A percentile compares a stretch with the other conserved stretches of the same genome.
phyloP scores from a whole-genome alignment of 148 eudicot species.

The Persicaria maculosa region DNA sequence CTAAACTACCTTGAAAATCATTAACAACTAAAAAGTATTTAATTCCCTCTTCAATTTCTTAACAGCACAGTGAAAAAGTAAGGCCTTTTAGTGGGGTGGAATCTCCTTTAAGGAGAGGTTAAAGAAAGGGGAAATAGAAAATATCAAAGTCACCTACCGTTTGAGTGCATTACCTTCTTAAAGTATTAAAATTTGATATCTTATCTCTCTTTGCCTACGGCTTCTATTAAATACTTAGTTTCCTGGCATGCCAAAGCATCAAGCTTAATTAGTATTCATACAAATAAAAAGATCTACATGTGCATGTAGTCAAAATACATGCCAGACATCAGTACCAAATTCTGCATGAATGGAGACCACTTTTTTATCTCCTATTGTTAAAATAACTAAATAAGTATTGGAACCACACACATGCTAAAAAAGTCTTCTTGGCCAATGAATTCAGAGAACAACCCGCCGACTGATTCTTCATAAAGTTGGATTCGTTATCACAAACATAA shows the following conservation, averaged over 20 bases:
- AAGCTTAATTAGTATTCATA: background rate
- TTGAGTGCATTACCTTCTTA: slow-evolving; percentile 1
- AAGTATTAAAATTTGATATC: background rate
- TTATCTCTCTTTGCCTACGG: slow-evolving; percentile 3
- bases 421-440: slow-evolving; percentile 4
- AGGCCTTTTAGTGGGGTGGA: slow-evolving; percentile 7
- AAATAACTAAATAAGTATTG: background rate
- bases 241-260: slow-evolving; percentile 6
- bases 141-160: background rate
- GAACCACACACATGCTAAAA: background rate
- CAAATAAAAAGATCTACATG: background rate
- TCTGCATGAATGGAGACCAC: slow-evolving; percentile 6
- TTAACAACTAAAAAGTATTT: background rate
- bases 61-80: background rate
- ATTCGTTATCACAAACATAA: slow-evolving; percentile 9
- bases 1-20: slow-evolving; percentile 4
- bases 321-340: slow-evolving; percentile 6
- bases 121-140: background rate
- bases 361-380: background rate
- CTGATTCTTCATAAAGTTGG: slow-evolving; percentile 10
- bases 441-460: slow-evolving; percentile 16
- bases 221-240: background rate
- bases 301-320: slow-evolving; percentile 8
- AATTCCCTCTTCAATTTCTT: background rate
- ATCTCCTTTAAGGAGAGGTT: background rate